Percentiles rank a stretch among this genome's conserved stretches.
These are phyloP conservation scores for Phaeosphaeria sp. DNA, from an alignment of 2,329 filamentous ascomycete species.

Conservation along the genomic window DNA sequence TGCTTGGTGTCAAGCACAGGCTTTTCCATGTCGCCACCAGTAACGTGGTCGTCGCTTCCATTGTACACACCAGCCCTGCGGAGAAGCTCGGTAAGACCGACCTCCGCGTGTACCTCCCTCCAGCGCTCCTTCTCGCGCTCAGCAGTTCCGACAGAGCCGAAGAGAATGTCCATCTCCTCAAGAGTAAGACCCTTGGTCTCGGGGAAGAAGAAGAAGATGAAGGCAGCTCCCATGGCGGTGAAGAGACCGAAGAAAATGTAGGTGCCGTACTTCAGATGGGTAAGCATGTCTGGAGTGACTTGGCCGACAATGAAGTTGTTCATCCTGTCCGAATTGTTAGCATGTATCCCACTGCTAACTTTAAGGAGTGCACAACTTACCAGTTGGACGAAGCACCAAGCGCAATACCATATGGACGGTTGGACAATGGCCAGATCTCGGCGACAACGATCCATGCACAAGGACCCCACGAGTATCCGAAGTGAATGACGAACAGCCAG, in stretches of 20 bases:
- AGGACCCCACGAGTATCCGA: slow-evolving; percentile 39
- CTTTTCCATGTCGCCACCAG: slow-evolving; percentile 18
- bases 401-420: slow-evolving; percentile 46
- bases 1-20: slow-evolving; percentile 14
- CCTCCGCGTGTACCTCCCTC: slow-evolving; percentile 74
- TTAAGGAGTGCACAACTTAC: slow-evolving; percentile 20
- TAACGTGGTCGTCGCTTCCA: slow-evolving; percentile 8
- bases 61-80: slow-evolving; percentile 20
- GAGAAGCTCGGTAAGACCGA: slow-evolving; percentile 61
- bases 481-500: slow-evolving; percentile 39
- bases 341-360: background rate
- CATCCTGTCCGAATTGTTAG: slow-evolving; percentile 14
- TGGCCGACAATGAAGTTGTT: slow-evolving; percentile 50
- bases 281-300: slow-evolving; percentile 43
- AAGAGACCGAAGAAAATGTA: slow-evolving; percentile 49
- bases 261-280: slow-evolving; percentile 42
- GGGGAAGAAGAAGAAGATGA: slow-evolving; percentile 22
- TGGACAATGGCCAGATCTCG: slow-evolving; percentile 46
- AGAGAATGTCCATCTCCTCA: slow-evolving; percentile 27
- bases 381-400: slow-evolving; percentile 47
- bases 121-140: slow-evolving; percentile 73
- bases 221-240: slow-evolving; percentile 15
- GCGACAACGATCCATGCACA: slow-evolving; percentile 36
- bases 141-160: slow-evolving; percentile 65
- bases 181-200: slow-evolving; percentile 30